Percentiles rank a stretch among this genome's conserved stretches.
phyloP scores from a whole-genome alignment of 441 rosid genomes.

The Eutrema salsugineum region DNA sequence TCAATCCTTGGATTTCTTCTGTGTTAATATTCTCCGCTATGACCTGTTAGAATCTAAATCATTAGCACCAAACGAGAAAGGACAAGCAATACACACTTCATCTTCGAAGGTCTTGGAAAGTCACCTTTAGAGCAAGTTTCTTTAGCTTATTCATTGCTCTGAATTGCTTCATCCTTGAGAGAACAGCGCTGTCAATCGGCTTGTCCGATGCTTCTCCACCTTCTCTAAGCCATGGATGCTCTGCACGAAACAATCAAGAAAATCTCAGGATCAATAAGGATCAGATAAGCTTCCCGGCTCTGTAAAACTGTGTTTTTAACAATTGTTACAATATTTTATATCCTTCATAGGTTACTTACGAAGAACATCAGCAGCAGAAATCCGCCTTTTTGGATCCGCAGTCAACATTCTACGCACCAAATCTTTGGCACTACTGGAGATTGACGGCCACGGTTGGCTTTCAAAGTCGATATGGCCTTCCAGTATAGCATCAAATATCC shows the following conservation, averaged over 20 bases:
- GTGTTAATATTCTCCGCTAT: constrained; percentile 56
- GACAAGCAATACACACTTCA: constrained; percentile 1
- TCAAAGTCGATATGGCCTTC: constrained; percentile 71
- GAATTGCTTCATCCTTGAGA: constrained; percentile 73
- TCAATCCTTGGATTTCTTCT: constrained; percentile 61
- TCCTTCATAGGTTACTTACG: constrained; percentile 35
- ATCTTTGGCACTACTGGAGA: constrained; percentile 70
- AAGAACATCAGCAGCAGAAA: constrained; percentile 63
- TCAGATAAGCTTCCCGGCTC: background rate
- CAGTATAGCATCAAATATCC: constrained; percentile 70
- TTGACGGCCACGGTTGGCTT: constrained; percentile 64
- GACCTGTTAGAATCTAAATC: constrained; percentile 31
- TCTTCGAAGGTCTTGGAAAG: background rate
- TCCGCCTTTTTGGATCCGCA: constrained; percentile 55
- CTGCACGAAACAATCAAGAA: constrained; percentile 25
- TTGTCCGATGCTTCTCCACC: constrained; percentile 67
- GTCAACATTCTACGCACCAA: constrained; percentile 63
- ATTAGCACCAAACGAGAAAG: background rate
- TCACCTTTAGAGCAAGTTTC: constrained; percentile 65
- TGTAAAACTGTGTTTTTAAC: background rate
- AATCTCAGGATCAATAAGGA: background rate
- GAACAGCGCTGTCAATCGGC: constrained; percentile 67
- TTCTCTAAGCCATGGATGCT: constrained; percentile 67
- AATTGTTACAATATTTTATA: background rate
- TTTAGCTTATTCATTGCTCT: constrained; percentile 71